Evolutionary conservation across 441 rosid genomes (phyloP), one percentile per base, ranked within the genome.

Genomic region (Croton laevigatus): DNA sequence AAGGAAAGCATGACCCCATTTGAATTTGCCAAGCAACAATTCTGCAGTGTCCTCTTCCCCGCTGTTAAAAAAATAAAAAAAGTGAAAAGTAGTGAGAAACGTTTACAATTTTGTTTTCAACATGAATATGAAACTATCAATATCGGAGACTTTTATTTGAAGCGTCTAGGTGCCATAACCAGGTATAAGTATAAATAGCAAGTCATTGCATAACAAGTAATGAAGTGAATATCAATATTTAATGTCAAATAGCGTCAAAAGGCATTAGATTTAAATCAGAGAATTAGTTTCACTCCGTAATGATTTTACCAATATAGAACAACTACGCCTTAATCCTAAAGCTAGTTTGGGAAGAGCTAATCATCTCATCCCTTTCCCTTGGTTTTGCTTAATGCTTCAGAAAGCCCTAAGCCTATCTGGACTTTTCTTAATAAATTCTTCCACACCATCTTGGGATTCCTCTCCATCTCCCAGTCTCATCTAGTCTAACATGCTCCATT

Each of bases 1-100:
- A 75, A 88, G 78, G 81, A 94, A 94, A 53, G 97, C 94, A 87
- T 94, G 98, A 62, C 98, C 98, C 99, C 98, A 94, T 73, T 94
- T 94, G 83, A 94, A 94, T 87, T 92, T 94, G 62, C 90, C 89
- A 27, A 94, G 87, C 82, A 94, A 86, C 77, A 87, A 76, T 46
- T 90, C 73, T 49, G 89, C 97, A 60, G 89, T 86, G 80, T 89
- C 96, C 79, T 83, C 84, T 80, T 92, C 99, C 66, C 98, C 98
- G 65, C 99, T 94, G 88, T 69, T 59, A 66, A 34, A 42, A 71
- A 65, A 77, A n/a, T n/a, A n/a, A 38, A 63, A 12, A 0, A 46
- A 66, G 37, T 40, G 32, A 27, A 27, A 19, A 73, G 27, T 60
- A 66, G 62, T 8, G 69, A 62, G 13, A 75, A n/a, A 66, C 36